These are phyloP conservation scores for Fusarium sp. DNA, from an alignment of 2,329 filamentous ascomycete species.

Conservation along the genomic window DNA sequence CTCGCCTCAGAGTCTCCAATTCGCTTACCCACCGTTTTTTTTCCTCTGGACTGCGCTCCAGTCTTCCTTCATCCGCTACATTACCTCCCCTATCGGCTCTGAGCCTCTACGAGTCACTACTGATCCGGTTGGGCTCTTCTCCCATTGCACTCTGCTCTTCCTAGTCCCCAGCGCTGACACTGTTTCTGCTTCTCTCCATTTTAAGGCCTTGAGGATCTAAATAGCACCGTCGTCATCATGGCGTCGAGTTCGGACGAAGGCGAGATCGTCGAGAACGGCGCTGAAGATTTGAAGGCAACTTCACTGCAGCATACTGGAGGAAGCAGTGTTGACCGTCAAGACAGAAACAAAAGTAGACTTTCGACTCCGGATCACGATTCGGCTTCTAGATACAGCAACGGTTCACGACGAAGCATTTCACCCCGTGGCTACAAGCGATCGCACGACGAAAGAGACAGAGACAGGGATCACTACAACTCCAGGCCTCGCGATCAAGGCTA, in stretches of 20 bases:
- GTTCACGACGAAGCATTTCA: conserved; percentile 63
- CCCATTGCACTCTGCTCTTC: conserved; percentile 44
- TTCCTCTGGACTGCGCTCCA: conserved; percentile 17
- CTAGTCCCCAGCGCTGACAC: conserved; percentile 51
- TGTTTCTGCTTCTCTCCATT: conserved; percentile 36
- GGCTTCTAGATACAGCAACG: conserved; percentile 54
- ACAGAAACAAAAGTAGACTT: conserved; percentile 77
- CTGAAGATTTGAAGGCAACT: conserved; percentile 81
- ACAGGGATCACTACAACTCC: conserved; percentile 57
- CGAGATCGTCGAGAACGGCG: conserved; percentile 82
- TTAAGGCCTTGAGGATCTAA: conserved; percentile 31
- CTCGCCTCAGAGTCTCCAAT: background rate
- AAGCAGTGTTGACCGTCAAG: conserved; percentile 90
- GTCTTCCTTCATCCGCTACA: conserved; percentile 5
- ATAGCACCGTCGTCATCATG: conserved; percentile 46
- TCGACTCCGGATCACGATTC: conserved; percentile 66
- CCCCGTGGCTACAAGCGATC: conserved; percentile 74
- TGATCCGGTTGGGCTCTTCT: conserved; percentile 57
- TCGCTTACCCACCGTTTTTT: background rate
- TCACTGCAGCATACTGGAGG: conserved; percentile 79
- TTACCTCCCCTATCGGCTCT: conserved; percentile 39
- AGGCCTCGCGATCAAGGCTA: conserved; percentile 59
- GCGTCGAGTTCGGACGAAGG: conserved; percentile 81
- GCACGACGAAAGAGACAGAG: conserved; percentile 67
- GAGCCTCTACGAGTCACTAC: conserved; percentile 51